A percentile compares a stretch with the other conserved stretches of the same genome.
These are phyloP conservation scores for Paragyromitra xinjiangensis DNA, from an alignment of 495 filamentous ascomycete species.

Conservation along the genomic window DNA sequence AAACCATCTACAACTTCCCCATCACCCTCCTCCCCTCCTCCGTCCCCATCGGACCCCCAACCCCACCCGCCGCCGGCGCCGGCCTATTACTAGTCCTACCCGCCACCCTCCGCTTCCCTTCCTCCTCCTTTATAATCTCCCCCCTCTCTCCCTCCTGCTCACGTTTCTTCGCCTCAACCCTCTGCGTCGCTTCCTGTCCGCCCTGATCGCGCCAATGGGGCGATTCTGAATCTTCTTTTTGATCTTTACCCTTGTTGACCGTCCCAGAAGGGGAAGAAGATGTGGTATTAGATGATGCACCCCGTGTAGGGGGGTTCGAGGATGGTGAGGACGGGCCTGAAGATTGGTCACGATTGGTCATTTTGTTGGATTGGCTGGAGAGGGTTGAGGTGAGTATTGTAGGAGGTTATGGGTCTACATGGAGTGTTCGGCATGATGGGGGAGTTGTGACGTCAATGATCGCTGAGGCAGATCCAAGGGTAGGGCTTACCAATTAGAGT, in stretches of 20 bases:
- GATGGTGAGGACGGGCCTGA: neutral
- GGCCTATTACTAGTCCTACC: slow-evolving; percentile 6
- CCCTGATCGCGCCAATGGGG: slow-evolving; percentile 9
- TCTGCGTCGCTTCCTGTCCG: slow-evolving; percentile 2
- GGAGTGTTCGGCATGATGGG: neutral
- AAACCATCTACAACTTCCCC: slow-evolving; percentile 12
- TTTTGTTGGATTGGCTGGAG: neutral
- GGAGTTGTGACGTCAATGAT: slow-evolving; percentile 19
- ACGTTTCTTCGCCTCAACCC: slow-evolving; percentile 2
- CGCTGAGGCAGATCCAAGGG: neutral
- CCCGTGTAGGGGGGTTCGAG: neutral
- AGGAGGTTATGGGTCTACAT: neutral
- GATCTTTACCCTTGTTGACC: neutral
- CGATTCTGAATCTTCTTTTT: neutral
- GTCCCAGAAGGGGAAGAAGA: neutral
- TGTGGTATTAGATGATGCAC: neutral
- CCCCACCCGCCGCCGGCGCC: slow-evolving; percentile 9
- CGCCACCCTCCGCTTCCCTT: neutral
- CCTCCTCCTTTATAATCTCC: neutral
- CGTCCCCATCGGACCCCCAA: slow-evolving; percentile 21
- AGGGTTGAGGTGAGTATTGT: neutral
- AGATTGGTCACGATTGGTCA: neutral
- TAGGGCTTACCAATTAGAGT: neutral
- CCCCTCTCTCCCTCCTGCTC: neutral
- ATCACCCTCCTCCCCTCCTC: slow-evolving; percentile 17